Conservation (phyloP, 805 yeast species). For the Saccharomycopsis guyanensis region DNA sequence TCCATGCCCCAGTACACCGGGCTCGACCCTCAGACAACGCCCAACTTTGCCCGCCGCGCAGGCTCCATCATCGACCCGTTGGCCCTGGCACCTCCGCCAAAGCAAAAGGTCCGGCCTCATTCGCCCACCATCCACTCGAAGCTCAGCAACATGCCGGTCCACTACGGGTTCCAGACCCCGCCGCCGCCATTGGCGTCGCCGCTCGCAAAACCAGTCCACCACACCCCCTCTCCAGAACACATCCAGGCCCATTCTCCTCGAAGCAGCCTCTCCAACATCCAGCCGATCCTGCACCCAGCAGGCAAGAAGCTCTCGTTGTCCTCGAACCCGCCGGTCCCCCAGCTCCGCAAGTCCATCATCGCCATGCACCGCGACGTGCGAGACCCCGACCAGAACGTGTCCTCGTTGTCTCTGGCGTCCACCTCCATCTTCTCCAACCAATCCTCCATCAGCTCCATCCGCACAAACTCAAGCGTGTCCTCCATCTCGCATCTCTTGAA, state of each 20-base stretch:
- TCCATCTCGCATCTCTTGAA: conserved; percentile 17
- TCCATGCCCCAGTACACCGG: conserved; percentile 5
- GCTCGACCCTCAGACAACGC: neutral
- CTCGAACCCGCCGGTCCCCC: neutral
- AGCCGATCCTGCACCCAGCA: no score
- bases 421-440: conserved; percentile 5
- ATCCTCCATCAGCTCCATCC: neutral
- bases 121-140: neutral
- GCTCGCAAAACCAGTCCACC: neutral
- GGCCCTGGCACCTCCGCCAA: conserved; percentile 3
- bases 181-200: neutral
- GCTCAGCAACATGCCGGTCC: neutral
- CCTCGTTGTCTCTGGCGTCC: conserved; percentile 12
- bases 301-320: neutral
- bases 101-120: neutral
- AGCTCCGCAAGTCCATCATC: conserved; percentile 15
- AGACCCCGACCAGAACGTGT: no score
- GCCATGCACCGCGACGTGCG: conserved; percentile 5
- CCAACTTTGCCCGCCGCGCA: neutral
- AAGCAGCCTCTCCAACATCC: no score
- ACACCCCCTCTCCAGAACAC: no score
- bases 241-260: no score
- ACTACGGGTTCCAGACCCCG: neutral
- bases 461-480: conserved; percentile 5
- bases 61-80: conserved; percentile 14